Base-by-base conservation (phyloP, 208 protist species). In the Acanthamoeba royreba region DNA sequence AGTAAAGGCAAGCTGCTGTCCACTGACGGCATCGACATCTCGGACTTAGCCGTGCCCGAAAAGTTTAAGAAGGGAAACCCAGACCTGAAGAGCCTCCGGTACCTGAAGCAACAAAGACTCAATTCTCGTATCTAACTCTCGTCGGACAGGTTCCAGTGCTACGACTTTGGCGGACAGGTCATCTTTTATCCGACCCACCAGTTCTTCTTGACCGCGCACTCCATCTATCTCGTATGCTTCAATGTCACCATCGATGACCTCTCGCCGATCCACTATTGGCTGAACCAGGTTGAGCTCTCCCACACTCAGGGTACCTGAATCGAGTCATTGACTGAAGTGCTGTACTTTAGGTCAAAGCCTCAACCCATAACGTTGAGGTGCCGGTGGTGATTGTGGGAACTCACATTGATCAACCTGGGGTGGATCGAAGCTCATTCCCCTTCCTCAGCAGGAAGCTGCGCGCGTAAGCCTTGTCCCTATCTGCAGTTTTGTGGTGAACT, bases 211-310 rank as follows among this genome's bases (percentile, higher is more conserved):
- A 91, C 52, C 4, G 53, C 85, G 0, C 85, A 40, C 4, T 91
- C 85, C 58, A 91, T 91, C 28, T 92, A 92, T 31, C 31, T 92
- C 19, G 79, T 95, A 0, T 53, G 92, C 2, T 95, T 95, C 31
- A 83, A 94, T 5, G 31, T 95, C 0, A 92, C 58, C 8, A 81
- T 91, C 45, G 43, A 85, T 22, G 93, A 95, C 42, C 92, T 77
- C 35, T 31, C 35, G 33, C 15, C 28, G 11, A 63, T 93, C n/a
- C 87, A 92, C n/a, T 95, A 95, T 61, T 95, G 94, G 94, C 66
- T 95, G 9, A 43, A 92, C 42, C 94, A 95, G 38, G 81, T 69
- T 2, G n/a, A n/a, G n/a, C 58, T 25, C 13, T 25, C 58, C 58
- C 31, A 33, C 58, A 69, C 58, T 33, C 58, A 69, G 28, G 58